Conservation (phyloP, 2,329 filamentous ascomycete genomes). For the Aspergillus udagawae region DNA sequence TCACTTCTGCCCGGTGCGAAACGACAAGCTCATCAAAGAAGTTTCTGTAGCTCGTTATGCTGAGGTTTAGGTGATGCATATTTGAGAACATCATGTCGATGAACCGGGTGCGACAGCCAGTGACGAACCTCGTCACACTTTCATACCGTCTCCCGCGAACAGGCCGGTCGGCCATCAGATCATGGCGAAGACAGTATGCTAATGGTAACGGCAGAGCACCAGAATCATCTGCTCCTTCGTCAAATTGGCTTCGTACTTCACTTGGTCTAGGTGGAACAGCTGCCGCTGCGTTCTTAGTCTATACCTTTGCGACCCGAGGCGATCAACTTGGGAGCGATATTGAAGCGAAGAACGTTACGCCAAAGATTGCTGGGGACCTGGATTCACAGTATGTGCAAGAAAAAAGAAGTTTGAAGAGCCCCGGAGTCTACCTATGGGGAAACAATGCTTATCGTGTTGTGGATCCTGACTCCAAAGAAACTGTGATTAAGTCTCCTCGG, state of each 20-base stretch:
- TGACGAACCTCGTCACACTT: constrained; percentile 17
- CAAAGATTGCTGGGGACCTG: constrained; percentile 54
- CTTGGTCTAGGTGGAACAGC: constrained; percentile 29
- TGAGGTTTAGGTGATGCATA: neutral
- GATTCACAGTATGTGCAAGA: constrained; percentile 86
- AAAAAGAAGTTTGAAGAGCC: constrained; percentile 73
- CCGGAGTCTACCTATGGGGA: constrained; percentile 92
- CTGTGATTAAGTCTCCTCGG: constrained; percentile 72
- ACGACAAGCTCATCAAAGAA: neutral
- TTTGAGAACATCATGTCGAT: constrained; percentile 23
- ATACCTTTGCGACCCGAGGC: constrained; percentile 24
- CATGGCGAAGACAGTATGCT: constrained; percentile 27
- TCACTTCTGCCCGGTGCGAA: neutral
- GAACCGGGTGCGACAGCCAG: constrained; percentile 22
- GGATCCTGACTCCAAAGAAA: constrained; percentile 74
- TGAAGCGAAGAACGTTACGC: constrained; percentile 12
- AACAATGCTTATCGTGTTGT: constrained; percentile 82
- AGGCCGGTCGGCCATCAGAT: constrained; percentile 15
- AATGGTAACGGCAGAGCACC: constrained; percentile 19
- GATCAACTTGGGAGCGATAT: constrained; percentile 15
- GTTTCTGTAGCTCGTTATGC: constrained; percentile 4
- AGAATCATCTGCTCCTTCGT: constrained; percentile 11
- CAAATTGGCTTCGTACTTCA: constrained; percentile 29
- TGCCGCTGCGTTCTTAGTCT: constrained; percentile 28
- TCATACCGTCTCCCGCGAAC: constrained; percentile 19